Base-by-base conservation (phyloP, 1,284 basidiomycete species). In the Cerrena zonata region DNA sequence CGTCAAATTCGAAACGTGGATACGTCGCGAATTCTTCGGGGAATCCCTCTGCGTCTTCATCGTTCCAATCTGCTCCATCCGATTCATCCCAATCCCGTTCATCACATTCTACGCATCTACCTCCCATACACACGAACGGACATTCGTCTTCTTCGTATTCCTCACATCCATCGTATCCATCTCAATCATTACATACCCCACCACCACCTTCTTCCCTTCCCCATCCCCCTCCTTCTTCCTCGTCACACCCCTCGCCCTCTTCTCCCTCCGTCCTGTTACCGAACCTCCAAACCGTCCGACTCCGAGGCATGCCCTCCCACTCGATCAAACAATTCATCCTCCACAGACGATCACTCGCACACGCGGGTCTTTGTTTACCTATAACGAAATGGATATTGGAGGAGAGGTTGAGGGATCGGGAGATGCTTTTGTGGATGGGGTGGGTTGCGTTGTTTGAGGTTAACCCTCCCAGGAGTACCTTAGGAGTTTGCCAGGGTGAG, bases 321-420 rank as follows among this genome's bases (percentile, higher is more conserved):
- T 42, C 43, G 41, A 50, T 68, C 23, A 42, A 44, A 5, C 41
- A 45, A 44, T 60, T 61, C 45, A 56, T 60, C 30, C n/a, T 47
- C 34, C 52, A 56, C 47, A 57, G 65, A 4, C 51, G 57, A 39
- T 30, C 39, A 34, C 30, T 34, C 7, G 15, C 15, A 15, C 7
- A 34, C 15, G 30, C 30, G 30, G 30, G 30, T 36, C 47, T 44
- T 38, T 58, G 58, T 46, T 22, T 49, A 3, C 57, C 53, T 42
- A 40, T 68, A 1, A 47, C 48, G 36, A 30, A 53, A 36, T 62
- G 60, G 61, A 47, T 57, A 43, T 59, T 66, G 44, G 54, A 61
- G 36, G 59, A 60, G 53, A 48, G 52, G 41, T 50, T 49, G 43
- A 48, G 59, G 27, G 60, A 64, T 48, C 53, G 48, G 51, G 61